Base-by-base conservation (phyloP, 2,329 filamentous ascomycete genomes). In the Cryphonectria japonica region DNA sequence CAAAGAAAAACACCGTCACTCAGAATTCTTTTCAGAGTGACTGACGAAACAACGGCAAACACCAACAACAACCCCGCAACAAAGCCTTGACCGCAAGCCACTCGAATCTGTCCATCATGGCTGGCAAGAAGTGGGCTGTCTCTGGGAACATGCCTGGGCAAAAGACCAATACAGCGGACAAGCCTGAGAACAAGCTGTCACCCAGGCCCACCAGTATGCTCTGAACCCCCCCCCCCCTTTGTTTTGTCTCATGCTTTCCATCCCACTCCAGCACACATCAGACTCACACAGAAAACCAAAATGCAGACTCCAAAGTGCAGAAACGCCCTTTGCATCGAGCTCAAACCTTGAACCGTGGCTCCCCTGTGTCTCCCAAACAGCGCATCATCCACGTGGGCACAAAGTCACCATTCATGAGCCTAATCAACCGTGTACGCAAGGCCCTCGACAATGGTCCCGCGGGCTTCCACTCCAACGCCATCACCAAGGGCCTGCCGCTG, bases 391-490 rank as follows among this genome's bases (percentile, higher is more conserved):
- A 93, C 82, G 84, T 94, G 70, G 89, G 88, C 52, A 81, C 87
- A 57, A 83, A 83, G 52, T 89, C 91, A 0, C 89, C 90, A 8
- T 92, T 93, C 82, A 87, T 93, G 80, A 87, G 91, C 14, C 84
- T 88, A 5, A 85, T 93, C 16, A 89, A 89, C 76, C 89, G 91
- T 66, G 86, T 90, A 19, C 87, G 88, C 72, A 88, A 88, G 72
- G 85, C 89, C 1, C 87, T 94, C 4, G 83, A 87, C 61, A 83
- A 86, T 52, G 84, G 86, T 4, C 82, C 85, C 16, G 81, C 80
- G 32, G 78, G 80, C 22, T 77, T 79, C 16, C 78, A 86, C 2
- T 86, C 87, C 68, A 84, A 87, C 34, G 43, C 62, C 32, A 77
- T 78, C 4, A 82, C 82, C 57, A 84, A 83, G 74, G 81, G 83